A percentile compares a stretch with the other conserved stretches of the same genome.
Evolutionary conservation across 768 basidiomycete genomes (phyloP).

Genomic region (Amanita subjunquillea): DNA sequence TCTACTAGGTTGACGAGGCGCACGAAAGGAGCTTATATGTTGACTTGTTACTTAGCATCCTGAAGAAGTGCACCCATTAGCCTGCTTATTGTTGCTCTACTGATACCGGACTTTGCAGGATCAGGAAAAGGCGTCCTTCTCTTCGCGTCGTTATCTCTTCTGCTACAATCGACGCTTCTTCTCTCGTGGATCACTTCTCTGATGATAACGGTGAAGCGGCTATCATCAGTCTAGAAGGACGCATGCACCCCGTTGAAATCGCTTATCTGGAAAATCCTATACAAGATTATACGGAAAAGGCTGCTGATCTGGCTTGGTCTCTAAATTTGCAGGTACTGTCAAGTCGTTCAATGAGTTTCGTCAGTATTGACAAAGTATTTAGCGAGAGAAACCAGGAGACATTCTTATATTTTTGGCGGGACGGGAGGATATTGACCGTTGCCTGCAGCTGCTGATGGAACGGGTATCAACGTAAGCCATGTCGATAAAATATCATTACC

Average conservation of each 20-base stretch:
- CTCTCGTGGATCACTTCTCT: conserved; percentile 86
- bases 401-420: conserved; percentile 93
- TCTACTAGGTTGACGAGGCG: conserved; percentile 88
- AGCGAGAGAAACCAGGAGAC: conserved; percentile 75
- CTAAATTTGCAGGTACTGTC: conserved; percentile 62
- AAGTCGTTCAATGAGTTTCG: neutral
- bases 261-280: conserved; percentile 75
- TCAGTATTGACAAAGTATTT: conserved; percentile 5
- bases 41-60: conserved; percentile 79
- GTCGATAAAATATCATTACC: conserved; percentile 2
- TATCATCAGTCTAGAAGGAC: conserved; percentile 86
- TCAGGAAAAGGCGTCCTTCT: conserved; percentile 82
- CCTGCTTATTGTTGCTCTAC: neutral
- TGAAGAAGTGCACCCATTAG: conserved; percentile 71
- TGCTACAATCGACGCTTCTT: conserved; percentile 88
- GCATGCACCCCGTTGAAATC: conserved; percentile 92
- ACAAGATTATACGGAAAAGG: conserved; percentile 72
- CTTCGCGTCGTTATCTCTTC: conserved; percentile 91
- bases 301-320: conserved; percentile 78
- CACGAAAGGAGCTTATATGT: conserved; percentile 97
- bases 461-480: conserved; percentile 53
- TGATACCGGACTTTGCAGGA: conserved; percentile 35
- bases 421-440: conserved; percentile 90
- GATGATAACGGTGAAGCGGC: conserved; percentile 60
- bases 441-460: conserved; percentile 72